Percentiles rank a stretch among this genome's conserved stretches.
Evolutionary conservation across 2,329 filamentous ascomycete genomes (phyloP).

Genomic region (Raffaelea deltoideospora): DNA sequence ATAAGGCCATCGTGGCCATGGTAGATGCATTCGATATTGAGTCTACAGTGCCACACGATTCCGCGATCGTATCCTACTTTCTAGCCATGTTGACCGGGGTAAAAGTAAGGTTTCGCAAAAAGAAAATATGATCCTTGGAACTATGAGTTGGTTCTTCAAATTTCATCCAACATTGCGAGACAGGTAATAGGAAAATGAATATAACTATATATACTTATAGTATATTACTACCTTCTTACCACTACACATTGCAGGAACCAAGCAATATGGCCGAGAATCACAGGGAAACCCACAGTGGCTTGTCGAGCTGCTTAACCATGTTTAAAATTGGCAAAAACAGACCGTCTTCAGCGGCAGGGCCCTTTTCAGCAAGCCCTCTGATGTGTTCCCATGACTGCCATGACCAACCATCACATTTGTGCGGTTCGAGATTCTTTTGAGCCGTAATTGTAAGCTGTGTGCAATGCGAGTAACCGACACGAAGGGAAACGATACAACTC

Average conservation of each 20-base stretch:
- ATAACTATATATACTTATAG: too few species aligned
- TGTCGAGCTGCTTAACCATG: conserved; percentile 15
- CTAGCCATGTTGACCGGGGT: conserved; percentile 35
- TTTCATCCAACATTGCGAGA: too few species aligned
- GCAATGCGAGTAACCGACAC: too few species aligned
- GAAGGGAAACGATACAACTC: too few species aligned
- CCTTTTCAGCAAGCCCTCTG: conserved; percentile 14
- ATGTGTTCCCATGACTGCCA: conserved; percentile 33
- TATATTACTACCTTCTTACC: too few species aligned
- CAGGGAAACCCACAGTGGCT: conserved; percentile 7
- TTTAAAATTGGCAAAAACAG: conserved; percentile 25
- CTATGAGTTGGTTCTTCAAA: background rate
- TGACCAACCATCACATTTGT: conserved; percentile 35
- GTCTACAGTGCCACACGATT: conserved; percentile 21
- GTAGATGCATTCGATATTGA: conserved; percentile 29
- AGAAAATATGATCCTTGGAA: too few species aligned
- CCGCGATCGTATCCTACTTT: conserved; percentile 30
- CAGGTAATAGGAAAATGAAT: too few species aligned
- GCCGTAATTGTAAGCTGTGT: background rate
- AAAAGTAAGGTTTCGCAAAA: conserved; percentile 25
- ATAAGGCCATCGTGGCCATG: conserved; percentile 26
- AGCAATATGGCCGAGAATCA: too few species aligned
- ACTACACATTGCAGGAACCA: too few species aligned
- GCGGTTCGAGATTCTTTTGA: conserved; percentile 25
- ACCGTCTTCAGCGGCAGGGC: conserved; percentile 15